Base-by-base conservation (phyloP, 495 filamentous ascomycete genomes). In the Xylaria bambusicola region DNA sequence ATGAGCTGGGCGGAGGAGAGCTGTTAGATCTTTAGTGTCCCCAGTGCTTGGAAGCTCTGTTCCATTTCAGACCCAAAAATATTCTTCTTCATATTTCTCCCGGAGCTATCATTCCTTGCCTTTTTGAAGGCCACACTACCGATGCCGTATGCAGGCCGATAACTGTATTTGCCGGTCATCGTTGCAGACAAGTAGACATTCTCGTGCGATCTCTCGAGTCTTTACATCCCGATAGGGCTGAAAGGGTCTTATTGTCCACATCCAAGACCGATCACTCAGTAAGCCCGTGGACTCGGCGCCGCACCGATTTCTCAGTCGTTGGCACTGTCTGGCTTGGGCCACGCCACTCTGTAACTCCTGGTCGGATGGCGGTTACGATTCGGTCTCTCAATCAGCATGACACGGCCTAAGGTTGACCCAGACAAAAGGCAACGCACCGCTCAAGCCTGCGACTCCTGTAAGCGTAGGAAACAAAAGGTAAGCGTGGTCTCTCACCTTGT, bases 391-490 rank as follows among this genome's bases (percentile, higher is more conserved):
- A 52, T 64, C 68, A 72, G 64, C 71, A 85, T 85, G 83, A 85
- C 80, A 67, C 81, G 84, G 65, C 83, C 82, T 36, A 85, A 82
- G 69, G 83, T 87, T 55, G 80, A 83, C 58, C 82, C 82, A 60
- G 84, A 86, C 63, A 84, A 86, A 70, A 79, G 84, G 62, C 83
- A 85, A 67, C 77, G 84, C 52, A 86, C 82, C 60, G 84, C 84
- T 38, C 82, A 83, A 56, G 88, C 88, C 36, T 92, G 88, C 71
- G 86, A 90, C 63, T 87, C 83, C 65, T 92, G 88, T 76, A 92
- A 91, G 75, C 78, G 86, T 53, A 81, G 88, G 64, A 91, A 91
- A 73, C 88, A 90, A 74, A 90, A 90, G 78, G 84, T 85, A 61
- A 73, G 82, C 74, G 49, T 47, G 50, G 54, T 38, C 24, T 18